Percentiles rank a stretch among this genome's conserved stretches.
Conservation (phyloP, 176 grass and related monocot genomes). For the Musa acuminata region DNA sequence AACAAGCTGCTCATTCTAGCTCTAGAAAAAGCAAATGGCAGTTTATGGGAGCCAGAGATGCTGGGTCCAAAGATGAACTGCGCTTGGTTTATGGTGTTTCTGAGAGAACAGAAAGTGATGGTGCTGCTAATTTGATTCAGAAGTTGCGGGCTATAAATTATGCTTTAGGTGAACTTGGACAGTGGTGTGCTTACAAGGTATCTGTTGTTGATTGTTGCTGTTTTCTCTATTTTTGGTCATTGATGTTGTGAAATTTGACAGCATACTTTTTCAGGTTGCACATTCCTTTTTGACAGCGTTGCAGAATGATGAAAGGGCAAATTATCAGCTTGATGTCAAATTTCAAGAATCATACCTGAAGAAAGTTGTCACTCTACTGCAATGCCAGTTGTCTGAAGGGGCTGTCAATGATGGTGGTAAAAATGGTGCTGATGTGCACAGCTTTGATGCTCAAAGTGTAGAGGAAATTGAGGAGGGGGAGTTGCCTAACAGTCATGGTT, state of each 20-base stretch:
- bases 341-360: slow-evolving; percentile 95
- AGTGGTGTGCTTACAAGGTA: slow-evolving; percentile 99
- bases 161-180: slow-evolving; percentile 93
- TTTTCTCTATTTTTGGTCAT: neutral
- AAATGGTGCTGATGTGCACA: slow-evolving; percentile 36
- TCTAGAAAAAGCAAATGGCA: slow-evolving; percentile 96
- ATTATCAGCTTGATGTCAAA: slow-evolving; percentile 96
- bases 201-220: neutral
- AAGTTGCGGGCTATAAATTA: slow-evolving; percentile 94
- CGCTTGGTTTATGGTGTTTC: slow-evolving; percentile 97
- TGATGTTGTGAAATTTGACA: neutral
- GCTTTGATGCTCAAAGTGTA: slow-evolving; percentile 31
- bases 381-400: slow-evolving; percentile 85
- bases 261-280: slow-evolving; percentile 50
- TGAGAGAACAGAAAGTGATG: slow-evolving; percentile 98
- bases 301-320: slow-evolving; percentile 93
- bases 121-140: slow-evolving; percentile 97
- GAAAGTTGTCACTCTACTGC: slow-evolving; percentile 73
- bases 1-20: slow-evolving; percentile 74
- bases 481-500: slow-evolving; percentile 85
- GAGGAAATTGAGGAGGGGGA: slow-evolving; percentile 96
- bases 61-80: slow-evolving; percentile 87
- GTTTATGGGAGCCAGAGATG: slow-evolving; percentile 98
- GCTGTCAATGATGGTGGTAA: slow-evolving; percentile 40
- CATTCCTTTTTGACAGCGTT: slow-evolving; percentile 86